Conservation (phyloP, 345 rosid species). For the Alliaria petiolata region DNA sequence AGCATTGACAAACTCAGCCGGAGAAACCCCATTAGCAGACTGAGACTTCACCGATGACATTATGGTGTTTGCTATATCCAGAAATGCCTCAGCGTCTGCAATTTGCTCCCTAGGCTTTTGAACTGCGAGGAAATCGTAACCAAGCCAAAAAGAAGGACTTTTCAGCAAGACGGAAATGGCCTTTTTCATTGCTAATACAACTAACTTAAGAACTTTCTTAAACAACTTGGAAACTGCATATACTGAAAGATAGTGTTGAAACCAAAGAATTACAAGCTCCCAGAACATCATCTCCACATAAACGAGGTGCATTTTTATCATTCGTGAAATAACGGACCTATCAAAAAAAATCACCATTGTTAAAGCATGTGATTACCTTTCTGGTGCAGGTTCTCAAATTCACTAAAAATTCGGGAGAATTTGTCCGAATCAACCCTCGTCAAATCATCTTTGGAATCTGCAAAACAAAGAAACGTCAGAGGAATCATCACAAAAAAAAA, state of each 20-base stretch:
- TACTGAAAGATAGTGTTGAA: not conserved
- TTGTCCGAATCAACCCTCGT: conserved; percentile 53
- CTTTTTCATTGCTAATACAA: not conserved
- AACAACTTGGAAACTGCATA: not conserved
- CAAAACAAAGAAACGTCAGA: not conserved
- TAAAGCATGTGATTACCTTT: conserved; percentile 38
- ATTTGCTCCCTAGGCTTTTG: conserved; percentile 87
- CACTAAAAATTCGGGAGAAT: conserved; percentile 50
- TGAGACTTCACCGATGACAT: conserved; percentile 69
- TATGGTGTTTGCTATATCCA: conserved; percentile 65
- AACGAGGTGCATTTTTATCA: not conserved
- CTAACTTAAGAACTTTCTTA: not conserved
- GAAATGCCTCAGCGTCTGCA: conserved; percentile 87
- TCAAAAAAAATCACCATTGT: not conserved
- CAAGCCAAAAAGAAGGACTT: not conserved
- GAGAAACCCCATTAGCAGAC: conserved; percentile 54
- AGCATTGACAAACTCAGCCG: conserved; percentile 56
- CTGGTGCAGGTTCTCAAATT: conserved; percentile 66
- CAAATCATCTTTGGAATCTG: conserved; percentile 75
- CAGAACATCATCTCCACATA: not conserved
- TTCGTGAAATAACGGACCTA: not conserved
- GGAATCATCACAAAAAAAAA: not conserved
- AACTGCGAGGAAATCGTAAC: conserved; percentile 36
- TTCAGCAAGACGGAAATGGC: not conserved
- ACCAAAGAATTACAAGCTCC: not conserved